Conservation (phyloP, 306 rosid genomes). For the Vachellia collinsii region DNA sequence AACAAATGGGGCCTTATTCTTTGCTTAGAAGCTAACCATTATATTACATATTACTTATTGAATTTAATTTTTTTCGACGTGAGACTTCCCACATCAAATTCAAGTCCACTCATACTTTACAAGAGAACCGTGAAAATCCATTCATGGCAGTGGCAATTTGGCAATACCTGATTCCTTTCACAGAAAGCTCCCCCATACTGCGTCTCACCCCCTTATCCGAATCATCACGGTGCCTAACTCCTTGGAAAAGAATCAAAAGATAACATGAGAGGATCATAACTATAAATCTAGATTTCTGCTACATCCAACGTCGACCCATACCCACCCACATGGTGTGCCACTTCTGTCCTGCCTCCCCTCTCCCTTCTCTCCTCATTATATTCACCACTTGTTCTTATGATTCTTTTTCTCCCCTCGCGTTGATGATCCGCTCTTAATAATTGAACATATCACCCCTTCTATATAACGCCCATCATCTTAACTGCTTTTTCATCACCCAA, state of each 20-base stretch:
- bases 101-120: neutral
- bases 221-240: neutral
- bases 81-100: too few relatives aligned
- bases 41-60: neutral
- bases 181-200: constrained; percentile 12
- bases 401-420: neutral
- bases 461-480: constrained; percentile 7
- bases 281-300: neutral
- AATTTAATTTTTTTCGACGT: too few relatives aligned
- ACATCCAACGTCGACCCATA: neutral
- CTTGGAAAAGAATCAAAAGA: neutral
- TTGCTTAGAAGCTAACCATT: too few relatives aligned
- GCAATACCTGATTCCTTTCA: neutral
- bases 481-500: constrained; percentile 29
- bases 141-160: neutral
- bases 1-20: too few relatives aligned
- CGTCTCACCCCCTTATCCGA: neutral
- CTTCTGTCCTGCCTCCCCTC: neutral
- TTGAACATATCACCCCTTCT: neutral
- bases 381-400: neutral
- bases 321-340: neutral
- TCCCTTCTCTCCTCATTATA: neutral
- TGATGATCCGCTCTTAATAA: constrained; percentile 15
- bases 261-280: neutral
- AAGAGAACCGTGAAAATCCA: neutral